Conservation (phyloP, 1,139 yeast genomes). For the Lodderomyces theae region DNA sequence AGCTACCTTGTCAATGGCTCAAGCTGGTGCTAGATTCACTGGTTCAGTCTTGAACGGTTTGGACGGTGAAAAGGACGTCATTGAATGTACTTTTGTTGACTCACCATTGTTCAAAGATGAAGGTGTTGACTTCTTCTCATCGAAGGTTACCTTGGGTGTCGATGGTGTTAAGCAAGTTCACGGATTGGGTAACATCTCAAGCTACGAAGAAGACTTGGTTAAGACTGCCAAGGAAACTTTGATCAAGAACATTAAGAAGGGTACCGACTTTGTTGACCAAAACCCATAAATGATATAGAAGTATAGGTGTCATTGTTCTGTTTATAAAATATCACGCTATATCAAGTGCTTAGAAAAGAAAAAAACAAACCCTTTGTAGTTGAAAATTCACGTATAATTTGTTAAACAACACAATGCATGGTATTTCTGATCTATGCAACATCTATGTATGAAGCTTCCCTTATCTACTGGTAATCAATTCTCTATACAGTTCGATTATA, state of each 20-base stretch:
- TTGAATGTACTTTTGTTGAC: slow-evolving; percentile 54
- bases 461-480: slow-evolving; percentile 7
- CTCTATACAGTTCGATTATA: slow-evolving; percentile 21
- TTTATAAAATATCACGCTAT: background rate
- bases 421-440: no score
- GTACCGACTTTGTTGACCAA: slow-evolving; percentile 53
- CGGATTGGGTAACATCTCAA: slow-evolving; percentile 52
- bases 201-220: slow-evolving; percentile 58
- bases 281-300: slow-evolving; percentile 36
- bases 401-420: no score
- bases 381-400: no score
- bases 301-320: background rate
- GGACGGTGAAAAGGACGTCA: slow-evolving; percentile 47
- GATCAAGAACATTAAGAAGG: slow-evolving; percentile 56
- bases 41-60: slow-evolving; percentile 58
- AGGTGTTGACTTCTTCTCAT: slow-evolving; percentile 58
- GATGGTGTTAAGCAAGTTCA: slow-evolving; percentile 60
- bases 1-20: slow-evolving; percentile 95
- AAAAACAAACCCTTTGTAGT: no score
- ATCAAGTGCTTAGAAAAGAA: no score
- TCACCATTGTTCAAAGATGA: slow-evolving; percentile 47
- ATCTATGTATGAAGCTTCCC: no score
- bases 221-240: slow-evolving; percentile 55
- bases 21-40: slow-evolving; percentile 84
- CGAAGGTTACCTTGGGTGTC: slow-evolving; percentile 59